These are phyloP conservation scores for Poronia punctata DNA, from an alignment of 495 filamentous ascomycete species.

Conservation along the genomic window DNA sequence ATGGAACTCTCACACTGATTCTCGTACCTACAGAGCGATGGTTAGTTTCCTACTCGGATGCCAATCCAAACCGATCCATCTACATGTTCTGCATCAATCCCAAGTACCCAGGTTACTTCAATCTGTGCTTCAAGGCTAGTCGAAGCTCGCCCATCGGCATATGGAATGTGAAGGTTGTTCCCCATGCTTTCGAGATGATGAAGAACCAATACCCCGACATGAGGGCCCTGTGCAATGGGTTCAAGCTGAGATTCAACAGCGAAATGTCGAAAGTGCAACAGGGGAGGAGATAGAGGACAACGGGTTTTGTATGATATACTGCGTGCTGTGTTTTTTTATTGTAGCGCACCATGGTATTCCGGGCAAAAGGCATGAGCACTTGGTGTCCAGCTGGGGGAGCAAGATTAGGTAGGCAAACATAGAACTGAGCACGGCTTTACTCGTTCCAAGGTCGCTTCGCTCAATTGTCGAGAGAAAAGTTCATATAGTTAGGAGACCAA, in stretches of 20 bases:
- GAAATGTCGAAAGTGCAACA: constrained; percentile 40
- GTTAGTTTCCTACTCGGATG: constrained; percentile 89
- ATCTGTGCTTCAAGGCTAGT: constrained; percentile 89
- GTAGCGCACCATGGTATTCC: no score
- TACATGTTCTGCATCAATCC: constrained; percentile 93
- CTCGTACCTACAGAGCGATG: constrained; percentile 64
- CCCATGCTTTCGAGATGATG: constrained; percentile 77
- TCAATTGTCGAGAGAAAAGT: no score
- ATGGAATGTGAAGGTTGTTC: constrained; percentile 88
- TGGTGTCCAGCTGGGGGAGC: no score
- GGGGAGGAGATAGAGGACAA: constrained; percentile 23
- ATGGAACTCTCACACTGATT: not conserved
- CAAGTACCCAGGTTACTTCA: constrained; percentile 90
- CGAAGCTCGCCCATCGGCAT: constrained; percentile 59
- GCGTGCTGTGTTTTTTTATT: no score
- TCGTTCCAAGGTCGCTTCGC: no score
- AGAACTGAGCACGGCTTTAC: no score
- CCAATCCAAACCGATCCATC: constrained; percentile 86
- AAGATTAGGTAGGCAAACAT: no score
- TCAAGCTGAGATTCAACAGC: constrained; percentile 48
- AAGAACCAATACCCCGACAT: constrained; percentile 87
- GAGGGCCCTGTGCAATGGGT: constrained; percentile 84
- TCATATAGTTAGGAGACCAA: no score
- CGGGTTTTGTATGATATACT: no score
- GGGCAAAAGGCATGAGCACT: no score